Percentiles rank a stretch among this genome's conserved stretches.
These are phyloP conservation scores for Tetrastigma voinierianum DNA, from an alignment of 164 flowering plant genomes.

Conservation along the genomic window DNA sequence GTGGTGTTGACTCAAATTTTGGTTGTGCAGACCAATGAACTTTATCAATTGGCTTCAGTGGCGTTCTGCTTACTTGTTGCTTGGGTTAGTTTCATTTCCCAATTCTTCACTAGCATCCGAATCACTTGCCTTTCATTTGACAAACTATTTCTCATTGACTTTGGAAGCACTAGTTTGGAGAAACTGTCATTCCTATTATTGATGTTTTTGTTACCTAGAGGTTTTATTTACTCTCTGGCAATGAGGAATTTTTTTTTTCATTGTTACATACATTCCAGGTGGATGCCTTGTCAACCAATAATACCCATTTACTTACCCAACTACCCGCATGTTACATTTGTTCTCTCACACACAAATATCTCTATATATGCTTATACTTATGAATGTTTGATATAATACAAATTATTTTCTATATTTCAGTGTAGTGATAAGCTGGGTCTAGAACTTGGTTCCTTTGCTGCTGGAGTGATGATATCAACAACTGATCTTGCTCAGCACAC, in stretches of 20 bases:
- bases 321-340: too few relatives aligned
- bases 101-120: not conserved
- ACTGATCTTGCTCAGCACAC: constrained; percentile 96
- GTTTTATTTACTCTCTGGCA: too few relatives aligned
- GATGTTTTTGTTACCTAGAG: too few relatives aligned
- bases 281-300: too few relatives aligned
- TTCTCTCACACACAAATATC: not conserved
- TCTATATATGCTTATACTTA: not conserved
- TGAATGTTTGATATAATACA: constrained; percentile 1
- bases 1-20: not conserved
- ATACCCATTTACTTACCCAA: too few relatives aligned
- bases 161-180: too few relatives aligned
- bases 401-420: constrained; percentile 43
- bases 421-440: constrained; percentile 98
- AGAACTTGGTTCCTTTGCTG: constrained; percentile 97
- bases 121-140: not conserved
- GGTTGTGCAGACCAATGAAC: constrained; percentile 83
- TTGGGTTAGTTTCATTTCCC: constrained; percentile 69
- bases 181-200: too few relatives aligned
- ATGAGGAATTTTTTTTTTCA: too few relatives aligned
- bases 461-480: constrained; percentile 98
- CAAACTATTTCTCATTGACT: not conserved
- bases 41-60: constrained; percentile 91
- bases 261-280: too few relatives aligned
- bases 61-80: constrained; percentile 98